Percentiles rank a stretch among this genome's conserved stretches.
Conservation (phyloP, 2,329 filamentous ascomycete species). For the Sporothrix euskadiensis region DNA sequence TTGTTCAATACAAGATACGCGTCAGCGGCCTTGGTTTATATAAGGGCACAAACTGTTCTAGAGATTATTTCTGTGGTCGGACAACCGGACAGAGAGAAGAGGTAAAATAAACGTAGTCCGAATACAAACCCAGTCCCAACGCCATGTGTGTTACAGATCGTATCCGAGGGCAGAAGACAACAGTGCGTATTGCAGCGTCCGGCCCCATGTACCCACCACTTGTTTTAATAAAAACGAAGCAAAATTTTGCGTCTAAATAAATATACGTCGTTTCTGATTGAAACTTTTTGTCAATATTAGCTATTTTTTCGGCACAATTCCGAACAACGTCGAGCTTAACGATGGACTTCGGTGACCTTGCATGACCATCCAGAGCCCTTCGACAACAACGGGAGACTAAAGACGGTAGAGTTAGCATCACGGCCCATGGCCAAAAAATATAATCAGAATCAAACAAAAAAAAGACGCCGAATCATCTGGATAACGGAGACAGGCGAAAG, state of each 20-base stretch:
- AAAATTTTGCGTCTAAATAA: not conserved
- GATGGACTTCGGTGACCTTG: conserved; percentile 74
- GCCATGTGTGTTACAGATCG: conserved; percentile 19
- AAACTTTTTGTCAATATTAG: not conserved
- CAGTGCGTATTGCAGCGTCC: not conserved
- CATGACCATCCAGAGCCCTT: conserved; percentile 87
- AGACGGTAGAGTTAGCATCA: not conserved
- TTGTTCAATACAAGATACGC: not conserved
- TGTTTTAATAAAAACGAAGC: not conserved
- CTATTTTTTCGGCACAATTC: not conserved
- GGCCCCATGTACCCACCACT: not conserved
- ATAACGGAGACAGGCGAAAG: not conserved
- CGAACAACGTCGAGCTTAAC: not conserved
- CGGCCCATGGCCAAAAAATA: not conserved
- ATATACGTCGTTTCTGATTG: not conserved
- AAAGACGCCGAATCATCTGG: not conserved
- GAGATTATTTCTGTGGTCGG: not conserved
- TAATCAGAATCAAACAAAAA: not conserved
- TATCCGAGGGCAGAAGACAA: not conserved
- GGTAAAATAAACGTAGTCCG: not conserved
- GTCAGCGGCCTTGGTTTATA: not conserved
- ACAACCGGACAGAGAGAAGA: not conserved
- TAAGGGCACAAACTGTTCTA: not conserved
- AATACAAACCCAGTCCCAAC: conserved; percentile 21
- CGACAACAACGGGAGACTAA: conserved; percentile 77